These are phyloP conservation scores for Vigna radiata DNA, from an alignment of 306 rosid genomes.

Conservation along the genomic window DNA sequence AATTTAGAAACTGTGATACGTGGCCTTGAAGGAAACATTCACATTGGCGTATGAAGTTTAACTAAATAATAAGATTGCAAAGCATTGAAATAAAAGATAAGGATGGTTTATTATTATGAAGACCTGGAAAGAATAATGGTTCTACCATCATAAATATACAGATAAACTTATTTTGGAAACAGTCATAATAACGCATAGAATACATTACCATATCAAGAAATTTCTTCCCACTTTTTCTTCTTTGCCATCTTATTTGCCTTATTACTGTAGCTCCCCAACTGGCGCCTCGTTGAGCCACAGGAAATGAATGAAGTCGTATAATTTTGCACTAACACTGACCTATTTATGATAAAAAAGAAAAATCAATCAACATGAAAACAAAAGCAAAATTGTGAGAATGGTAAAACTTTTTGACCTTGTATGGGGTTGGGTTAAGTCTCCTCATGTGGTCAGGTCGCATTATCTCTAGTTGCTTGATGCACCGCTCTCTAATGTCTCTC, in stretches of 20 bases:
- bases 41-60: background rate
- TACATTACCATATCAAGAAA: conserved; percentile 29
- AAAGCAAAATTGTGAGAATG: background rate
- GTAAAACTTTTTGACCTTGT: conserved; percentile 63
- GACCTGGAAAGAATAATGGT: conserved; percentile 41
- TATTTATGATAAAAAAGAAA: conserved; percentile 43
- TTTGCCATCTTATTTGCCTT: conserved; percentile 36
- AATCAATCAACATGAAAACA: conserved; percentile 27
- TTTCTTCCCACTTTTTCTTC: conserved; percentile 3
- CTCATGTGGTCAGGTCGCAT: conserved; percentile 99
- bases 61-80: conserved; percentile 22
- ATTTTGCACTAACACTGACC: conserved; percentile 92
- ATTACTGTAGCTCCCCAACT: conserved; percentile 87
- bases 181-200: conserved; percentile 37
- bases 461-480: conserved; percentile 82
- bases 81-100: conserved; percentile 9
- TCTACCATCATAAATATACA: conserved; percentile 43
- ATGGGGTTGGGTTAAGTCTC: conserved; percentile 96
- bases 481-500: conserved; percentile 73
- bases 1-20: background rate
- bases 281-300: conserved; percentile 98
- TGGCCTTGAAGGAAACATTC: background rate
- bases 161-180: conserved; percentile 21
- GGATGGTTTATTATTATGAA: conserved; percentile 29
- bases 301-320: conserved; percentile 93